Evolutionary conservation across 306 rosid genomes (phyloP).

Genomic region (Inga leiocalycina): DNA sequence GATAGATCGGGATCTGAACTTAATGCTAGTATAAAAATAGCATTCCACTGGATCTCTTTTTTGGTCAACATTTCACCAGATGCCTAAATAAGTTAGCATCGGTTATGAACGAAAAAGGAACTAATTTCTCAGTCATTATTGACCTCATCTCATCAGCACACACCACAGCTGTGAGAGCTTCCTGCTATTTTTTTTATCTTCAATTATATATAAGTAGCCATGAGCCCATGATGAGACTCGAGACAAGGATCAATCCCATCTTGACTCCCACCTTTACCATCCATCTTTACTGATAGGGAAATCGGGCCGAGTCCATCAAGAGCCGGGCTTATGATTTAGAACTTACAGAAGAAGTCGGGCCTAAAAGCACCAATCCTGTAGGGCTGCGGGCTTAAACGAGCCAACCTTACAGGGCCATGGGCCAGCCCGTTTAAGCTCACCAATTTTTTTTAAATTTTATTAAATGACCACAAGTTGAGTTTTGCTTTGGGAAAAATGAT

Average conservation of each 20-base stretch:
- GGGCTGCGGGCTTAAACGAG: no score
- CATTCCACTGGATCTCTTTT: background rate
- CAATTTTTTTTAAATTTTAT: no score
- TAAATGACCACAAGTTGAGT: no score
- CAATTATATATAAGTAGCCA: background rate
- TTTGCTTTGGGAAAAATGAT: no score
- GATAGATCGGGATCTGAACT: background rate
- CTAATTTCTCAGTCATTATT: background rate
- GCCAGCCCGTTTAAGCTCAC: no score
- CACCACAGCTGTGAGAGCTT: background rate
- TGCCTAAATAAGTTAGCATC: background rate
- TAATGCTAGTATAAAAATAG: background rate
- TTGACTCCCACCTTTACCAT: background rate
- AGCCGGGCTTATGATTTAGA: no score
- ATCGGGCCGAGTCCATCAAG: no score
- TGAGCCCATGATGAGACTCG: background rate
- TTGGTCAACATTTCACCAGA: constrained; percentile 8
- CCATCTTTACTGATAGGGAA: background rate
- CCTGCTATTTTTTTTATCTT: background rate
- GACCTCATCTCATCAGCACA: background rate
- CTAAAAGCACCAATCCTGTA: no score
- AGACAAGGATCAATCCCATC: background rate
- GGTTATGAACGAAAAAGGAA: background rate
- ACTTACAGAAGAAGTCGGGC: no score
- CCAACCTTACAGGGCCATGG: no score